A percentile compares a stretch with the other conserved stretches of the same genome.
Evolutionary conservation across 345 rosid genomes (phyloP).

Genomic region (Boechera divaricarpa): DNA sequence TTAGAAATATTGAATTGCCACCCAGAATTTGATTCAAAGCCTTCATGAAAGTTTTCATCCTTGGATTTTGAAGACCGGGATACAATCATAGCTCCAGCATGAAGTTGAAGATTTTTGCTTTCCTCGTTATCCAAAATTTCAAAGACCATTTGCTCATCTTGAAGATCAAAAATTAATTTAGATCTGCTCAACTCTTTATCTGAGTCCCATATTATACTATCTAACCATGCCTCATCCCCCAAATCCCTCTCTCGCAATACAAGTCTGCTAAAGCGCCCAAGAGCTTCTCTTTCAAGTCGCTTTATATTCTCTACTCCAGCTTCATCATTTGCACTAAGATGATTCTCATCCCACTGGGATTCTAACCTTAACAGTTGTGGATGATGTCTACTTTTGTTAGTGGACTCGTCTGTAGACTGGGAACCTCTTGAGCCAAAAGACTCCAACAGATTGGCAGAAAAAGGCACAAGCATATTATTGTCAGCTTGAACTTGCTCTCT

Average conservation of each 20-base stretch:
- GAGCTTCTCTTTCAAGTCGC: conserved; percentile 49
- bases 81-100: conserved; percentile 92
- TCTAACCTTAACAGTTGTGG: conserved; percentile 93
- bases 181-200: conserved; percentile 54
- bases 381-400: conserved; percentile 56
- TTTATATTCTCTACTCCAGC: conserved; percentile 45
- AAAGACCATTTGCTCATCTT: conserved; percentile 94
- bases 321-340: conserved; percentile 47
- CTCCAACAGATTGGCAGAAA: conserved; percentile 57
- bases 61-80: conserved; percentile 58
- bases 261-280: conserved; percentile 59
- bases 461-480: conserved; percentile 39
- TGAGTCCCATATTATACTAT: conserved; percentile 84
- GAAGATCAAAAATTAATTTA: conserved; percentile 90
- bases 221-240: conserved; percentile 83
- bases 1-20: conserved; percentile 95
- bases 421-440: conserved; percentile 56
- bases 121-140: conserved; percentile 79
- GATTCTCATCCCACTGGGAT: conserved; percentile 48
- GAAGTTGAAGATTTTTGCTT: conserved; percentile 68
- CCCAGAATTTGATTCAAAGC: conserved; percentile 58
- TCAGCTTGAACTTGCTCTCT: conserved; percentile 47
- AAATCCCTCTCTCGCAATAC: conserved; percentile 61
- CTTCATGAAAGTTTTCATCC: conserved; percentile 53
- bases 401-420: conserved; percentile 36